phyloP scores from a whole-genome alignment of 2,329 filamentous ascomycete genomes.

The Aspergillus nomiae region DNA sequence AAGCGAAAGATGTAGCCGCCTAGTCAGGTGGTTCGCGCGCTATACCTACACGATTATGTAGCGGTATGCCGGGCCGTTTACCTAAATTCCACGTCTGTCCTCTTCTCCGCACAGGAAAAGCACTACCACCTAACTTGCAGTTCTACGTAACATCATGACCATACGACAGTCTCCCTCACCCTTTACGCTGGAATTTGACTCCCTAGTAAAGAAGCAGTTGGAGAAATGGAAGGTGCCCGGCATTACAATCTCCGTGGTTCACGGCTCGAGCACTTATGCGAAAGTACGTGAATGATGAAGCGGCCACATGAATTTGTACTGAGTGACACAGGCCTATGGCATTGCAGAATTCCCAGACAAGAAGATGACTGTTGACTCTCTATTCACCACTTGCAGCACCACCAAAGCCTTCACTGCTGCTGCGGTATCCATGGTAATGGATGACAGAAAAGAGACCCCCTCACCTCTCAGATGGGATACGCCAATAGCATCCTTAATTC shows the following conservation, averaged over 20 bases:
- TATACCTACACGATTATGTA: not conserved
- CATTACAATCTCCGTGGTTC: constrained; percentile 30
- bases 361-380: constrained; percentile 24
- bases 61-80: not conserved
- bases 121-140: not conserved
- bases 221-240: constrained; percentile 34
- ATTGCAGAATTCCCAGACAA: constrained; percentile 27
- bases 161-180: constrained; percentile 5
- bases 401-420: constrained; percentile 32
- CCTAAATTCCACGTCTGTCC: not conserved
- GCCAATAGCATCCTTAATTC: constrained; percentile 37
- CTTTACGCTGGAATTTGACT: constrained; percentile 21
- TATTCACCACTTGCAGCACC: constrained; percentile 30
- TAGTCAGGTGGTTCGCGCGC: not conserved
- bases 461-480: constrained; percentile 37
- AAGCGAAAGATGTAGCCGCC: not conserved
- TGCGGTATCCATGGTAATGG: constrained; percentile 22
- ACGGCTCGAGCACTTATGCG: constrained; percentile 27
- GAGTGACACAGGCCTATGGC: constrained; percentile 29
- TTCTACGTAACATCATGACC: constrained; percentile 4
- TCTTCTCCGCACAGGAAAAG: not conserved
- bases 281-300: constrained; percentile 19
- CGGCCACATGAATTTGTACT: not conserved
- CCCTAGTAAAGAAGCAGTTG: constrained; percentile 22
- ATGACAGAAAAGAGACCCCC: constrained; percentile 19